phyloP scores from a whole-genome alignment of 169 alveolate genomes.

The Plasmodium gaboni region DNA sequence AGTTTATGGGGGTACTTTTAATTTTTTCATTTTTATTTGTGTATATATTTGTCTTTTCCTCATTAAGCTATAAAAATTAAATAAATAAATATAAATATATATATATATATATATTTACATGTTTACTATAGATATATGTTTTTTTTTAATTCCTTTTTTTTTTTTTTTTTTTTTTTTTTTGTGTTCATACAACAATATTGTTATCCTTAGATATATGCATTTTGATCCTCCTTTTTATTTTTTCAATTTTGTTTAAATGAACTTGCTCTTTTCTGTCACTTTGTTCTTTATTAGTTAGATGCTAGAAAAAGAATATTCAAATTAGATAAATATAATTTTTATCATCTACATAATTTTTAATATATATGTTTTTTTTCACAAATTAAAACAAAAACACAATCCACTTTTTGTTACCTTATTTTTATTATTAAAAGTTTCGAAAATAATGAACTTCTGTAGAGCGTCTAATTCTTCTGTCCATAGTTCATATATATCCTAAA shows the following conservation, averaged over 20 bases:
- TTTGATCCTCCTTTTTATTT: slow-evolving; percentile 48
- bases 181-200: not conserved
- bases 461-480: slow-evolving; percentile 54
- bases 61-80: no score
- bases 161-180: not conserved
- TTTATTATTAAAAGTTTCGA: slow-evolving; percentile 39
- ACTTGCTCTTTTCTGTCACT: slow-evolving; percentile 30
- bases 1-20: not conserved
- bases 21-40: not conserved
- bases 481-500: slow-evolving; percentile 52
- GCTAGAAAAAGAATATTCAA: slow-evolving; percentile 11
- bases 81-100: no score
- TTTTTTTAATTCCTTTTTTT: not conserved
- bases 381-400: not conserved
- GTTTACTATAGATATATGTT: no score
- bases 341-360: not conserved
- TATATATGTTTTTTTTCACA: no score
- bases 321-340: not conserved
- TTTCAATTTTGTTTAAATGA: slow-evolving; percentile 54
- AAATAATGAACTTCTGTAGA: slow-evolving; percentile 21
- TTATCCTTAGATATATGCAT: slow-evolving; percentile 48
- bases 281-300: not conserved
- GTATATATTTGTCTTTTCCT: not conserved
- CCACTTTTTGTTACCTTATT: slow-evolving; percentile 22
- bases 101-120: no score